A percentile compares a stretch with the other conserved stretches of the same genome.
These are phyloP conservation scores for Fraxinus velutina DNA, from an alignment of 305 asterid species.

Conservation along the genomic window DNA sequence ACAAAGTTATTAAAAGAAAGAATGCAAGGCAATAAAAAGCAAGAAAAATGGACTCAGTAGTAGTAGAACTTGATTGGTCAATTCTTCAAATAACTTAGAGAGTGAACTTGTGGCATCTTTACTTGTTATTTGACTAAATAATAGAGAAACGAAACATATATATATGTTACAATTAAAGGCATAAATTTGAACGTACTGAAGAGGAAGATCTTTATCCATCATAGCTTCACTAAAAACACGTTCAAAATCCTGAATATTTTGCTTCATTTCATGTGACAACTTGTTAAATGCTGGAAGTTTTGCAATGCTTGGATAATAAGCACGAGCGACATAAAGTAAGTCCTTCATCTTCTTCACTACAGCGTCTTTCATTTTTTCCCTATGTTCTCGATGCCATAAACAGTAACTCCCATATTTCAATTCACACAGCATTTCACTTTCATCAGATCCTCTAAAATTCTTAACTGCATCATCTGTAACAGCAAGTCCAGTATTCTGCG, in stretches of 20 bases:
- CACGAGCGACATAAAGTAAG: constrained; percentile 92
- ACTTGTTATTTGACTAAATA: not conserved
- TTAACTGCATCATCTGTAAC: constrained; percentile 27
- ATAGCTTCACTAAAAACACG: constrained; percentile 86
- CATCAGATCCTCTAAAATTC: constrained; percentile 42
- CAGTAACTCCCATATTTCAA: constrained; percentile 91
- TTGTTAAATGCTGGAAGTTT: constrained; percentile 77
- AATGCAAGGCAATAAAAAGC: not conserved
- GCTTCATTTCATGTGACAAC: constrained; percentile 81
- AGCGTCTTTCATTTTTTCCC: constrained; percentile 62
- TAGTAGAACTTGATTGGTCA: not conserved
- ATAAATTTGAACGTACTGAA: constrained; percentile 50
- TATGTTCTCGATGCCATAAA: constrained; percentile 82
- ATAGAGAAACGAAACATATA: constrained; percentile 12
- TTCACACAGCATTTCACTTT: constrained; percentile 63
- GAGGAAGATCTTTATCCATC: constrained; percentile 89
- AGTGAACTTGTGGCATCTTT: not conserved
- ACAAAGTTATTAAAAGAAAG: not conserved
- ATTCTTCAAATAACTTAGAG: not conserved
- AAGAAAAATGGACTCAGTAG: not conserved
- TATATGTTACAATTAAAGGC: not conserved
- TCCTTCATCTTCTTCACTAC: constrained; percentile 93
- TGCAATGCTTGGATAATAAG: constrained; percentile 95
- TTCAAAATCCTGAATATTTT: constrained; percentile 95
- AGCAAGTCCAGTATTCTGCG: constrained; percentile 46